A percentile compares a stretch with the other conserved stretches of the same genome.
phyloP scores from a whole-genome alignment of 345 rosid species.

The Acer negundo region DNA sequence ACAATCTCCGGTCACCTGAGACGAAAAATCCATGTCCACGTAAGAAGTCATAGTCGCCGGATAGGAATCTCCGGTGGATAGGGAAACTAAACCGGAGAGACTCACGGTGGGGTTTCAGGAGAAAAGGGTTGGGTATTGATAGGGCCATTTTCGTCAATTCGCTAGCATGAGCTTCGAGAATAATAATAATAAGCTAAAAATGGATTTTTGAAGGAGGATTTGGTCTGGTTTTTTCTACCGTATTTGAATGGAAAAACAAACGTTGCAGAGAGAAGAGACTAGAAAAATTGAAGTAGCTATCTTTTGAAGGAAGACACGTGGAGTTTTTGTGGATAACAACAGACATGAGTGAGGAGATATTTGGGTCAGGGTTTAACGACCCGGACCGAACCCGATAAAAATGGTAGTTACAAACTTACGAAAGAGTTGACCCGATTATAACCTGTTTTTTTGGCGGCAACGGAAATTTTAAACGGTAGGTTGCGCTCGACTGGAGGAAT shows the following conservation, averaged over 20 bases:
- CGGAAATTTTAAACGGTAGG: conserved; percentile 4
- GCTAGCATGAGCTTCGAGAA: conserved; percentile 29
- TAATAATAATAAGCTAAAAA: not conserved
- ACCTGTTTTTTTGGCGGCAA: conserved; percentile 36
- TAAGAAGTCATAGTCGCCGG: conserved; percentile 30
- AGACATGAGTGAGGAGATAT: not conserved
- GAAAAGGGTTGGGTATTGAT: conserved; percentile 25
- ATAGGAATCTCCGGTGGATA: conserved; percentile 26
- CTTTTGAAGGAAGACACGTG: conserved; percentile 45
- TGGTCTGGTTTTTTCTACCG: not conserved
- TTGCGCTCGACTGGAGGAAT: not conserved
- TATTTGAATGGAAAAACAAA: conserved; percentile 9
- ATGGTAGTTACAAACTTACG: not conserved
- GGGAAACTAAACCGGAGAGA: conserved; percentile 38
- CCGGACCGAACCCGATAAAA: not conserved
- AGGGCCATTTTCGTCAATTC: conserved; percentile 36
- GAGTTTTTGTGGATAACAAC: conserved; percentile 49
- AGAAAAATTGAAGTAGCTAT: not conserved
- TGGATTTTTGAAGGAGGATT: conserved; percentile 10
- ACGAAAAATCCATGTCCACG: conserved; percentile 36
- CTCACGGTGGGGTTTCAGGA: conserved; percentile 36
- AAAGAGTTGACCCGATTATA: conserved; percentile 18
- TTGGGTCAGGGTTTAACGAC: conserved; percentile 11
- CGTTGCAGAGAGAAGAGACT: conserved; percentile 25
- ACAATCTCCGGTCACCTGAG: conserved; percentile 29